Base-by-base conservation (phyloP, 495 filamentous ascomycete species). In the Penicillium turbatum region DNA sequence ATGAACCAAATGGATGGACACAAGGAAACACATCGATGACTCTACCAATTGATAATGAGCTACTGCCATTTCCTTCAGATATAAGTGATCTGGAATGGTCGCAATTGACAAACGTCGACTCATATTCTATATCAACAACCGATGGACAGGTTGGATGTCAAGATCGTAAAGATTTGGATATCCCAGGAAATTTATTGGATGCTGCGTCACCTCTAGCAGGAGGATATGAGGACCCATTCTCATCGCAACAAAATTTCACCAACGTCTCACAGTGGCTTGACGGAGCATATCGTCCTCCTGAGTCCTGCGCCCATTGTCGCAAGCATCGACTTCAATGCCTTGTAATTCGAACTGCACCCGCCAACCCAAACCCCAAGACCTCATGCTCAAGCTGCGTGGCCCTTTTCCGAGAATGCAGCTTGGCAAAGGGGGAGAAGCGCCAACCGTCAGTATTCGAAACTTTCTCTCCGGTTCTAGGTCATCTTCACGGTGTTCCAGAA, bases 351-450 rank as follows among this genome's bases (percentile, higher is more conserved):
- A 77, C 75, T 3, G 68, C 74, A 13, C 21, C 64, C 0, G 72
- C 66, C 10, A 78, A 79, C 38, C 76, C 75, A 2, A 79, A 79
- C 56, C 81, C 83, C 29, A 76, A 81, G 54, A 79, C 77, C 21
- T 78, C 81, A 12, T 93, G 89, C 61, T 89, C 86, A 0, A 84
- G 85, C 54, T 93, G 89, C 63, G 83, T 86, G 27, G 85, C 86
- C n/a, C 69, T 93, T 5, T 87, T 84, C 48, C 76, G 85, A 31
- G 76, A 78, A 42, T 92, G 88, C 71, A 89, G 86, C 70, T 81
- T 90, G 62, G 71, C 75, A 17, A 67, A 63, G 41, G 71, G 72
- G 51, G 67, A 71, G 47, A 79, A 79, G 48, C 67, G 75, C 35
- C 66, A 65, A 8, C 62, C 73, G 2, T 72, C 69, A 11, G 62